These are phyloP conservation scores for Datisca glomerata DNA, from an alignment of 306 rosid species.

Conservation along the genomic window DNA sequence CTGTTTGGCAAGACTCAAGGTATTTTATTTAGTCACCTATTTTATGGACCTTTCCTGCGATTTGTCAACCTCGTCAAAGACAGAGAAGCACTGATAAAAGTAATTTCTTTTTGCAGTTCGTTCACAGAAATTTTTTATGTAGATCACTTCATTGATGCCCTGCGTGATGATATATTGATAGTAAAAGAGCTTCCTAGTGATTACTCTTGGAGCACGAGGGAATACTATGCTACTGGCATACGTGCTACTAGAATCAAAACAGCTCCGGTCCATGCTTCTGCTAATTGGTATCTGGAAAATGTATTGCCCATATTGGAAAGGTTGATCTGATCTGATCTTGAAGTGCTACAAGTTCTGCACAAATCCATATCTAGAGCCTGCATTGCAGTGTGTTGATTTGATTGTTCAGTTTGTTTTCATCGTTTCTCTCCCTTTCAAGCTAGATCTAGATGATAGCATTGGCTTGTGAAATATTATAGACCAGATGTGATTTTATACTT, in stretches of 20 bases:
- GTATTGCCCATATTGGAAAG: conserved; percentile 72
- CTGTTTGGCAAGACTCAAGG: conserved; percentile 97
- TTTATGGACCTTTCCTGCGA: too few species aligned
- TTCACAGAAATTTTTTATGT: conserved; percentile 81
- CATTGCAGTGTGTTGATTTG: too few species aligned
- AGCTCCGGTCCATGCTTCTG: conserved; percentile 73
- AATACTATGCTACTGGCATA: conserved; percentile 65
- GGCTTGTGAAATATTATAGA: too few species aligned
- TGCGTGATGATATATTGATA: conserved; percentile 61
- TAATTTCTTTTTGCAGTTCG: conserved; percentile 38
- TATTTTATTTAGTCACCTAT: conserved; percentile 27
- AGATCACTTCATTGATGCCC: conserved; percentile 75
- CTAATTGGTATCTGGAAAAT: conserved; percentile 86
- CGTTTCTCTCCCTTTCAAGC: too few species aligned
- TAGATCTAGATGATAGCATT: too few species aligned
- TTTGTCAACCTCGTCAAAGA: too few species aligned
- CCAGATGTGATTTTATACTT: too few species aligned
- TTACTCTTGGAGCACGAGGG: conserved; percentile 83
- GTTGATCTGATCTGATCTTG: too few species aligned
- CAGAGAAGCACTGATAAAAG: conserved; percentile 1
- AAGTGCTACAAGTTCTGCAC: too few species aligned
- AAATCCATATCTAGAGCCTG: too few species aligned
- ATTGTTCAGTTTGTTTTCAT: too few species aligned
- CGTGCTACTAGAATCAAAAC: conserved; percentile 76
- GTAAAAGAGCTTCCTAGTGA: conserved; percentile 71